Percentiles rank a stretch among this genome's conserved stretches.
Conservation (phyloP, 1,284 basidiomycete genomes). For the Apiotrichum laibachii region DNA sequence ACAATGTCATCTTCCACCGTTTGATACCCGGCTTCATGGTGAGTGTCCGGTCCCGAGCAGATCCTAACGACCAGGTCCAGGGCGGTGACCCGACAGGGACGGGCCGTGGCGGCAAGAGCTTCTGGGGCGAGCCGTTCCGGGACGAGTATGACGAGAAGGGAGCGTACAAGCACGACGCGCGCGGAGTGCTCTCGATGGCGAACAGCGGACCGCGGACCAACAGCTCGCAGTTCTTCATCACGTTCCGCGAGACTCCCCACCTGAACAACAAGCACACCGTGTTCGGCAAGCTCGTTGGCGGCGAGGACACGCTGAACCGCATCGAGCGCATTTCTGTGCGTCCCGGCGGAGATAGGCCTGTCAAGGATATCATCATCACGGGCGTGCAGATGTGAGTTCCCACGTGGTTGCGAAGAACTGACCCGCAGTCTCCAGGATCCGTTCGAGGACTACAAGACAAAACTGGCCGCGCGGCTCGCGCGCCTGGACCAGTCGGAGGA, state of each 20-base stretch:
- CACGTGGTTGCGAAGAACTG: too few species aligned
- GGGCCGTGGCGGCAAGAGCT: constrained; percentile 86
- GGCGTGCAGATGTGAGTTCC: constrained; percentile 43
- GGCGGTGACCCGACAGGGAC: constrained; percentile 96
- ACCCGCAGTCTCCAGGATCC: constrained; percentile 52
- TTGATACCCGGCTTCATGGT: constrained; percentile 98
- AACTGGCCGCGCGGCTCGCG: constrained; percentile 47
- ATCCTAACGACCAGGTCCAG: constrained; percentile 63
- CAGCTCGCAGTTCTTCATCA: constrained; percentile 86
- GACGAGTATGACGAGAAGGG: constrained; percentile 85
- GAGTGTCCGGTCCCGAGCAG: constrained; percentile 17
- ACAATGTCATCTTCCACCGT: constrained; percentile 77
- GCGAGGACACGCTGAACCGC: constrained; percentile 80
- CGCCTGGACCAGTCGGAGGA: constrained; percentile 45
- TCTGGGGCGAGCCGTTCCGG: constrained; percentile 91
- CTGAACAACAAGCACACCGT: constrained; percentile 72
- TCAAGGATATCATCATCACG: constrained; percentile 67
- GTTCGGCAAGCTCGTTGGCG: constrained; percentile 93
- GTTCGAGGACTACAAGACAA: constrained; percentile 52
- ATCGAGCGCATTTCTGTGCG: constrained; percentile 79
- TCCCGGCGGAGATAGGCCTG: constrained; percentile 77
- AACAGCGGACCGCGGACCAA: constrained; percentile 67
- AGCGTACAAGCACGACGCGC: constrained; percentile 76
- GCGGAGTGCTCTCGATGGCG: constrained; percentile 81
- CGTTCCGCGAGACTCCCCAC: constrained; percentile 75